A percentile compares a stretch with the other conserved stretches of the same genome.
These are phyloP conservation scores for Podospora comata DNA, from an alignment of 495 filamentous ascomycete species.

Conservation along the genomic window DNA sequence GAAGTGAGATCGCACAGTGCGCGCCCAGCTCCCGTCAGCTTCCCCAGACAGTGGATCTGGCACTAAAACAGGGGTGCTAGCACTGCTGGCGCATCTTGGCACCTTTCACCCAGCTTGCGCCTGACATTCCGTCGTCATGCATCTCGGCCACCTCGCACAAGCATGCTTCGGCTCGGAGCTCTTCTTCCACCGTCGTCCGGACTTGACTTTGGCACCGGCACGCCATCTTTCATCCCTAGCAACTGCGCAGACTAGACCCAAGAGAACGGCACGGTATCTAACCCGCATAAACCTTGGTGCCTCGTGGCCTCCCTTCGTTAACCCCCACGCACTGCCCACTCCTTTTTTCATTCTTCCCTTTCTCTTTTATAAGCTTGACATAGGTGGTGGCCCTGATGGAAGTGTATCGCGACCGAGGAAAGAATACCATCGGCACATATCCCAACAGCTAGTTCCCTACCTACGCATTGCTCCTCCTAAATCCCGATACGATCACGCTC, in stretches of 20 bases:
- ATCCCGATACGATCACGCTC: neutral
- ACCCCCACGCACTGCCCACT: neutral
- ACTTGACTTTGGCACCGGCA: neutral
- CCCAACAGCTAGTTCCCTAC: slow-evolving; percentile 4
- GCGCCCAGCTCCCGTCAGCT: neutral
- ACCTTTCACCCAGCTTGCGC: neutral
- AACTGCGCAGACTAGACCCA: neutral
- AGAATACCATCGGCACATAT: slow-evolving; percentile 11
- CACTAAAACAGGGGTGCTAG: neutral
- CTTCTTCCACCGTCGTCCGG: neutral
- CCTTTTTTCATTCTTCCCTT: neutral
- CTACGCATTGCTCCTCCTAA: too few species aligned
- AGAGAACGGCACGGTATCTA: neutral
- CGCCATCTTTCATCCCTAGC: neutral
- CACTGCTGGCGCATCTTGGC: slow-evolving; percentile 3
- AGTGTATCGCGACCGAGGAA: slow-evolving; percentile 1
- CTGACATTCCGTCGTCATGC: neutral
- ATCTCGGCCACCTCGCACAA: neutral
- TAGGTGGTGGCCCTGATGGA: slow-evolving; percentile 19
- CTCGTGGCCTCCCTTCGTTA: neutral
- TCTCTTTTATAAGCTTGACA: neutral
- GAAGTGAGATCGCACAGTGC: neutral
- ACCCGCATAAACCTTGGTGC: neutral
- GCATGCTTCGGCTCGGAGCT: neutral
- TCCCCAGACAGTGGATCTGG: neutral